Evolutionary conservation across 2,329 filamentous ascomycete genomes (phyloP).

Genomic region (Epichloe coenophiala): DNA sequence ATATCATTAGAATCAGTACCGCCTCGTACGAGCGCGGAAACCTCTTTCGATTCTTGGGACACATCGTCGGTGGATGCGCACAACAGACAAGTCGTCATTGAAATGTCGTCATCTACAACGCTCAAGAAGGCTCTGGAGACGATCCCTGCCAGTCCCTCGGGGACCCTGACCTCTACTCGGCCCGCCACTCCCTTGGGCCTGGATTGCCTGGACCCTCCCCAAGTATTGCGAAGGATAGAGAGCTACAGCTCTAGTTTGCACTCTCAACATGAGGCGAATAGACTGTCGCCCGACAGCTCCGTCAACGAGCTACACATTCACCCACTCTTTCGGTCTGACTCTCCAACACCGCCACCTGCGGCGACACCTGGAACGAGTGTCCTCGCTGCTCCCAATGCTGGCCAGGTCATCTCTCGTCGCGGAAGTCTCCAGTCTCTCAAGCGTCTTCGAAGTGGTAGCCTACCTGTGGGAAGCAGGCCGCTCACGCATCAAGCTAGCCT

Average conservation of each 20-base stretch:
- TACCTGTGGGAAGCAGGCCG: constrained; percentile 31
- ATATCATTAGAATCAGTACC: constrained; percentile 34
- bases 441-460: constrained; percentile 42
- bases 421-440: constrained; percentile 36
- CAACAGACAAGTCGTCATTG: constrained; percentile 43
- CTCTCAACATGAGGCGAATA: constrained; percentile 16
- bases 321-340: constrained; percentile 63
- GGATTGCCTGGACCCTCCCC: constrained; percentile 38
- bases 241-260: constrained; percentile 34
- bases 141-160: constrained; percentile 53
- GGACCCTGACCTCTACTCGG: constrained; percentile 47
- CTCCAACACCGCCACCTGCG: constrained; percentile 50
- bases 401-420: constrained; percentile 45
- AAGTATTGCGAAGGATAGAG: constrained; percentile 29
- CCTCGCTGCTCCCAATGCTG: constrained; percentile 54
- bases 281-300: constrained; percentile 11
- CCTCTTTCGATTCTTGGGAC: constrained; percentile 65
- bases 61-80: constrained; percentile 53
- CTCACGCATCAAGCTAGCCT: constrained; percentile 36
- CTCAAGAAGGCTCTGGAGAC: constrained; percentile 49
- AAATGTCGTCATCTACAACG: constrained; percentile 30
- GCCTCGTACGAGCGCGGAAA: constrained; percentile 29
- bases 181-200: constrained; percentile 38
- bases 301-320: constrained; percentile 57
- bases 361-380: constrained; percentile 59